Conservation (phyloP, 495 filamentous ascomycete genomes). For the Penicillium riverlandense region DNA sequence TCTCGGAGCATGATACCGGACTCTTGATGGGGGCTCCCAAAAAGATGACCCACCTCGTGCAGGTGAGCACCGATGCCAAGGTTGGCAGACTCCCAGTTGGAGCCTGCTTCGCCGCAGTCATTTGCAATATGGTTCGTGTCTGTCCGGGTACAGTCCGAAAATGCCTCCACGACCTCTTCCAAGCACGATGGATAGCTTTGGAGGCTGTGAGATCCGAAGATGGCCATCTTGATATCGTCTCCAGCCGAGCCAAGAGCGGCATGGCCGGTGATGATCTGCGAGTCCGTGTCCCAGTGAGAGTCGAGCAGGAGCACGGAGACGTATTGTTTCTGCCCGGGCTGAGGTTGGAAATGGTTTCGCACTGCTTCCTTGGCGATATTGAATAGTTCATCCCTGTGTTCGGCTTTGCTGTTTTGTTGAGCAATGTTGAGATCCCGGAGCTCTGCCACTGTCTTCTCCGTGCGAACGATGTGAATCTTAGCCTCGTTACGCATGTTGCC, state of each 20-base stretch:
- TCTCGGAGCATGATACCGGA: slow-evolving; percentile 83
- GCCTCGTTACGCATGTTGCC: slow-evolving; percentile 81
- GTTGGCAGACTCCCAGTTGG: slow-evolving; percentile 86
- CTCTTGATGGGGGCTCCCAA: slow-evolving; percentile 84
- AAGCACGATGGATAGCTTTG: slow-evolving; percentile 80
- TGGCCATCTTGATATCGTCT: slow-evolving; percentile 69
- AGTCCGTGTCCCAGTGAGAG: slow-evolving; percentile 72
- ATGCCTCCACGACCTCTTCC: slow-evolving; percentile 80
- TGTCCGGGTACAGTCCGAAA: slow-evolving; percentile 80
- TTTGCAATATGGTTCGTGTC: slow-evolving; percentile 76
- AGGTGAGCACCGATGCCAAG: slow-evolving; percentile 88
- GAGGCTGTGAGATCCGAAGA: slow-evolving; percentile 84
- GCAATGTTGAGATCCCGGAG: slow-evolving; percentile 69
- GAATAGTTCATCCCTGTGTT: slow-evolving; percentile 63
- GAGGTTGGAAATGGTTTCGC: slow-evolving; percentile 62
- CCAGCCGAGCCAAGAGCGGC: slow-evolving; percentile 66
- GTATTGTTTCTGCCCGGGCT: slow-evolving; percentile 72
- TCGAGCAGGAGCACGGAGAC: slow-evolving; percentile 80
- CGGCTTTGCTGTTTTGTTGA: slow-evolving; percentile 68
- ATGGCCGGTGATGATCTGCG: slow-evolving; percentile 68
- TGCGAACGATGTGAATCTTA: slow-evolving; percentile 74
- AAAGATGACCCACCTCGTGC: slow-evolving; percentile 79
- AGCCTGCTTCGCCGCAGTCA: slow-evolving; percentile 75
- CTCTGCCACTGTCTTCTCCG: slow-evolving; percentile 77
- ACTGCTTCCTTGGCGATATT: slow-evolving; percentile 70